Conservation (phyloP, 495 filamentous ascomycete genomes). For the Aspergillus taichungensis region DNA sequence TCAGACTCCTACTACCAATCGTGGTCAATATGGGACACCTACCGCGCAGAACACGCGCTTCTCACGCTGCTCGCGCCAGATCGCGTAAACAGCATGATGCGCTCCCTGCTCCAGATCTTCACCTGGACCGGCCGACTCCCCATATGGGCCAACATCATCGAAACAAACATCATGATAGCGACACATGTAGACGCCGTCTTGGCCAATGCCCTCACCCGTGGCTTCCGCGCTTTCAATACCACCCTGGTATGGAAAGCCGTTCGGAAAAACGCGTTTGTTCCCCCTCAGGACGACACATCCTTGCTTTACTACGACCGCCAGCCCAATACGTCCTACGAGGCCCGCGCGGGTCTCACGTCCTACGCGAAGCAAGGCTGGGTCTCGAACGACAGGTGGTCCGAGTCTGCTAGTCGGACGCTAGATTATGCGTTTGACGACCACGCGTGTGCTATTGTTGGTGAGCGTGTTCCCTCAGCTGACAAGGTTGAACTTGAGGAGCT, state of each 20-base stretch:
- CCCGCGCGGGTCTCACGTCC: conserved; percentile 15
- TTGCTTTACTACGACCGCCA: conserved; percentile 21
- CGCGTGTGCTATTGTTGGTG: conserved; percentile 16
- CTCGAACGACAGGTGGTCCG: conserved; percentile 20
- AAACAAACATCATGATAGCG: conserved; percentile 24
- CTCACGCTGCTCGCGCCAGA: conserved; percentile 19
- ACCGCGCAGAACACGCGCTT: conserved; percentile 18
- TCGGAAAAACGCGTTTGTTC: conserved; percentile 16
- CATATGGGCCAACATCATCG: conserved; percentile 21
- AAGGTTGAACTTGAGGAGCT: conserved; percentile 3
- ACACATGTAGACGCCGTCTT: conserved; percentile 21
- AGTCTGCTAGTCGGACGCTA: conserved; percentile 18
- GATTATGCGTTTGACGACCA: conserved; percentile 22
- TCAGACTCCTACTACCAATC: conserved; percentile 22
- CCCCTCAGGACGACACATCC: conserved; percentile 13
- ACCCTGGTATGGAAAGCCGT: conserved; percentile 16
- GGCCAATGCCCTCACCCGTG: conserved; percentile 19
- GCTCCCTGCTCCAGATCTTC: conserved; percentile 18
- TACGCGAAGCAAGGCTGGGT: conserved; percentile 23
- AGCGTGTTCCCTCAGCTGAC: conserved; percentile 6
- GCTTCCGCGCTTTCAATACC: conserved; percentile 15
- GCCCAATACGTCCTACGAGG: conserved; percentile 16
- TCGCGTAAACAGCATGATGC: conserved; percentile 21
- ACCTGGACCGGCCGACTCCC: conserved; percentile 21
- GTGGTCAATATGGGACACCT: conserved; percentile 25